A percentile compares a stretch with the other conserved stretches of the same genome.
Evolutionary conservation across 768 basidiomycete species (phyloP).

Genomic region (Paxillus ammoniavirescens): DNA sequence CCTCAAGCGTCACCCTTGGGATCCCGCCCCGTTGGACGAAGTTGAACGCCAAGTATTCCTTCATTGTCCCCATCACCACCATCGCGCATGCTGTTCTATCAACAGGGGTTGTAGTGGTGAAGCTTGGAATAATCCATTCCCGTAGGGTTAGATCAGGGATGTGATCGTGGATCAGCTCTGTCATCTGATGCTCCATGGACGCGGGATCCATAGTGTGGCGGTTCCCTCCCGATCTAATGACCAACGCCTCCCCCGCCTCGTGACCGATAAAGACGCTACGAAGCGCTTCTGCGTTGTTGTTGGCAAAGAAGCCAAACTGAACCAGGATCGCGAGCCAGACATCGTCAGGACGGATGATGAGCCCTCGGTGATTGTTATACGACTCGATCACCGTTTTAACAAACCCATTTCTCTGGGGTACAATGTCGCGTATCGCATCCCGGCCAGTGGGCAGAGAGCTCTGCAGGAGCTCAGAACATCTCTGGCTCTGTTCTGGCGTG

Average conservation of each 20-base stretch:
- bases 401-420: slow-evolving; percentile 33
- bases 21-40: slow-evolving; percentile 37
- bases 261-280: slow-evolving; percentile 31
- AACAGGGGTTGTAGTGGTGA: slow-evolving; percentile 42
- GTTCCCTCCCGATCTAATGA: slow-evolving; percentile 17
- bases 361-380: slow-evolving; percentile 34
- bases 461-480: slow-evolving; percentile 27
- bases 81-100: slow-evolving; percentile 39
- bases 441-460: slow-evolving; percentile 23
- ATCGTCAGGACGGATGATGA: slow-evolving; percentile 49
- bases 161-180: slow-evolving; percentile 19
- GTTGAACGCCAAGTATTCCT: slow-evolving; percentile 39
- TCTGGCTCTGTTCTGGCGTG: slow-evolving; percentile 19
- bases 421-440: slow-evolving; percentile 26
- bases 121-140: slow-evolving; percentile 42
- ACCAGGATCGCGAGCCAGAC: slow-evolving; percentile 39
- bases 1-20: slow-evolving; percentile 44
- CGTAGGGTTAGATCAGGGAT: slow-evolving; percentile 28
- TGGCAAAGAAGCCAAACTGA: slow-evolving; percentile 41
- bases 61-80: slow-evolving; percentile 42
- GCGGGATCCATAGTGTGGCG: slow-evolving; percentile 32
- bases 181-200: slow-evolving; percentile 22
- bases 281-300: slow-evolving; percentile 34
- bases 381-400: slow-evolving; percentile 35
- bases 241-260: slow-evolving; percentile 25